Evolutionary conservation across 1,139 yeast species (phyloP).

Genomic region (Kurtzmaniella natalensis): DNA sequence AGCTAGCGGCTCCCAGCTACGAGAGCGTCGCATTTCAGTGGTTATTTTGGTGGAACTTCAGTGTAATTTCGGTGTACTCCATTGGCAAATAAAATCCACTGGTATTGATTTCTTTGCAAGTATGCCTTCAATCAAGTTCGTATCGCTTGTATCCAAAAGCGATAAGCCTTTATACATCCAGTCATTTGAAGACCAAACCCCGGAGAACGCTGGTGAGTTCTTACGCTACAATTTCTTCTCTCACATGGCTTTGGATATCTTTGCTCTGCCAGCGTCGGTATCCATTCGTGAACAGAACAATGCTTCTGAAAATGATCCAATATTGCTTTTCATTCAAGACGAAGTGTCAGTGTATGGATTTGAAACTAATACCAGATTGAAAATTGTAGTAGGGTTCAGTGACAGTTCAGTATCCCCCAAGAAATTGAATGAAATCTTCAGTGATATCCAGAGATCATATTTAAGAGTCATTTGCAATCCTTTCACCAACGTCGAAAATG

Average conservation of each 20-base stretch:
- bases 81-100: too few species aligned
- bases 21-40: too few species aligned
- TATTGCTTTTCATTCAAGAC: constrained; percentile 55
- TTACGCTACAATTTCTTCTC: constrained; percentile 59
- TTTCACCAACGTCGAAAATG: constrained; percentile 33
- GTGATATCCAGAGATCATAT: constrained; percentile 45
- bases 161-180: constrained; percentile 61
- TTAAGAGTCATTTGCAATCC: constrained; percentile 54
- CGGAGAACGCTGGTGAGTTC: constrained; percentile 36
- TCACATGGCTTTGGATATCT: constrained; percentile 64
- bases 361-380: constrained; percentile 58
- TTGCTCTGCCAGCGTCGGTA: constrained; percentile 48
- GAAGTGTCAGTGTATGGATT: constrained; percentile 58
- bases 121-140: constrained; percentile 45
- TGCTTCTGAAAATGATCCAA: constrained; percentile 25
- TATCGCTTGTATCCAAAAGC: constrained; percentile 51
- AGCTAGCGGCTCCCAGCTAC: too few species aligned
- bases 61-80: too few species aligned
- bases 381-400: constrained; percentile 49
- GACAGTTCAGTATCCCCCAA: constrained; percentile 8
- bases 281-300: constrained; percentile 39
- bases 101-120: too few species aligned
- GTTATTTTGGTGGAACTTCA: too few species aligned
- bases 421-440: constrained; percentile 25
- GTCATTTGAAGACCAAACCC: constrained; percentile 32